Percentiles rank a stretch among this genome's conserved stretches.
Evolutionary conservation across 805 yeast species (phyloP).

Genomic region (Komagataella pseudopastoris): DNA sequence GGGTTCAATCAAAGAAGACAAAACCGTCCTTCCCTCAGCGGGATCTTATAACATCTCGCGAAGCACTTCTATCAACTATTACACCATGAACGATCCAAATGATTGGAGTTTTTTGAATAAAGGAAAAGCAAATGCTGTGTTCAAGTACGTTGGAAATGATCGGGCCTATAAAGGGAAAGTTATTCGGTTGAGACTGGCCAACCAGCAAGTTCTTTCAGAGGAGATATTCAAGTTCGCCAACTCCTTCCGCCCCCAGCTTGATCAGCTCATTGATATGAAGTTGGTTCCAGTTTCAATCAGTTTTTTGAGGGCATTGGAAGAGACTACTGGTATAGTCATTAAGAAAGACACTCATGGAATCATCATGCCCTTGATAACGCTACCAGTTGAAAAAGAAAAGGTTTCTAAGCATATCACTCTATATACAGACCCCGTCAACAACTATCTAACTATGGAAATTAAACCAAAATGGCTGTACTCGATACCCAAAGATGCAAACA

Average conservation of each 20-base stretch:
- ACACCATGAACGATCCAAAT: background rate
- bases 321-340: background rate
- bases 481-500: constrained; percentile 14
- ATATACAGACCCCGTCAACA: constrained; percentile 2
- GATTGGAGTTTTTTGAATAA: constrained; percentile 32
- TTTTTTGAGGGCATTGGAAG: background rate
- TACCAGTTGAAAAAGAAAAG: constrained; percentile 2
- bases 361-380: constrained; percentile 9
- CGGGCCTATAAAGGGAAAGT: constrained; percentile 21
- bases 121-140: constrained; percentile 37
- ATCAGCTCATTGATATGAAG: constrained; percentile 8
- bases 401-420: constrained; percentile 15
- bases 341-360: constrained; percentile 11
- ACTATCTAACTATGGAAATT: constrained; percentile 21
- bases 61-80: background rate
- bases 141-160: constrained; percentile 23
- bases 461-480: constrained; percentile 41
- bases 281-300: constrained; percentile 3
- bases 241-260: constrained; percentile 3
- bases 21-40: background rate
- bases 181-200: constrained; percentile 20
- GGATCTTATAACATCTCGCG: background rate
- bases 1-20: background rate
- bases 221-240: constrained; percentile 28
- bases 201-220: constrained; percentile 23